Evolutionary conservation across 2,329 filamentous ascomycete species (phyloP), one percentile per base, ranked within the genome.

Genomic region (Colletotrichum sp.): DNA sequence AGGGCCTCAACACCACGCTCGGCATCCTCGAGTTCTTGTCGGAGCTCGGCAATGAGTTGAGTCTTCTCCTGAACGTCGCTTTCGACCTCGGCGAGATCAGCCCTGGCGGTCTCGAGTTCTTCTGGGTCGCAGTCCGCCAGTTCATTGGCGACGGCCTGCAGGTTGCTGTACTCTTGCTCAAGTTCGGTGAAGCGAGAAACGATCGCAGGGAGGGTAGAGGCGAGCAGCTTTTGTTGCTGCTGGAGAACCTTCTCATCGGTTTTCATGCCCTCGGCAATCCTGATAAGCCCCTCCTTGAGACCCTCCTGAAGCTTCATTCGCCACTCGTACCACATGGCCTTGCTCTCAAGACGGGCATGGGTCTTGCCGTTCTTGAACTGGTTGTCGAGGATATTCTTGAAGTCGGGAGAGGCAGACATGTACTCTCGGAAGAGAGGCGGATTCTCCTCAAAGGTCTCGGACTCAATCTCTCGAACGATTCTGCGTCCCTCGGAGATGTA

Each of bases 301-400:
- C 95, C 94, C 77, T 93, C 86, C 71, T 96, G 93, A 28, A 98
- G 90, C 80, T 97, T 96, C 89, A 95, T 96, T 55, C 97, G 93
- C 97, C 97, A 99, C 81, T 96, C 94, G 83, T 99, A 99, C 97
- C 97, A 99, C 88, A 97, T 96, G 73, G 95, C 95, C 83, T 98
- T 98, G 86, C 96, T 98, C 67, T 96, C 88, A 16, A 98, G 89
- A 30, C 97, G 92, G 18, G 96, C 95, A 83, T 98, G 94, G 0
- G 95, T 96, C 87, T 98, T 98, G 84, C 98, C 94, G 81, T 98
- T 98, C 84, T 98, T 97, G 88, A 99, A 97, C 82, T 98, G 96
- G 78, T 95, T 97, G 85, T 99, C 96, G 93, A 99, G 97, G 68
- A 97, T 89, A 5, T 92, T 86, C 81, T 95, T 96, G 82, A 98